Conservation (phyloP, 2,329 filamentous ascomycete species). For the Grosmannia huntii region DNA sequence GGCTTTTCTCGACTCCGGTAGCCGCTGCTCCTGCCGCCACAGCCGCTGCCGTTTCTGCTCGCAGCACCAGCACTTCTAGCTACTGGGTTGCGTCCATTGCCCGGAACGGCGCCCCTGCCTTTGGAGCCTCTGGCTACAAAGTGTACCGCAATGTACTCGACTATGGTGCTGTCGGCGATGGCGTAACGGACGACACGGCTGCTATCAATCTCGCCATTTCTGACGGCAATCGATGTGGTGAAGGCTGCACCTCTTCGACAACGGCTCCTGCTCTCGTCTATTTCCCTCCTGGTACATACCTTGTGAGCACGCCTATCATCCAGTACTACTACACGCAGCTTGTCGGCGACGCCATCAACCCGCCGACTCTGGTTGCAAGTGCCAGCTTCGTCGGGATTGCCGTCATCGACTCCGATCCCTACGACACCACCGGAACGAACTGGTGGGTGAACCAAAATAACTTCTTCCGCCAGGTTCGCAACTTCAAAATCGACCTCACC, state of each 20-base stretch:
- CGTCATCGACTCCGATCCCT: constrained; percentile 80
- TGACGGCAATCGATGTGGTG: constrained; percentile 66
- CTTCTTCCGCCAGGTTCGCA: constrained; percentile 73
- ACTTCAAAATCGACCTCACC: constrained; percentile 68
- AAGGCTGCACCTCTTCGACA: constrained; percentile 72
- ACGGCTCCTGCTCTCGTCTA: constrained; percentile 78
- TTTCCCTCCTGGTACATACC: constrained; percentile 79
- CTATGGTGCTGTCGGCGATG: constrained; percentile 58
- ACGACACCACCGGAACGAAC: constrained; percentile 53
- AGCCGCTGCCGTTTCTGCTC: constrained; percentile 3
- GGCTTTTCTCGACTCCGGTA: constrained; percentile 6
- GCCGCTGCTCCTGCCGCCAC: constrained; percentile 8
- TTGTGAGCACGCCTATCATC: constrained; percentile 65
- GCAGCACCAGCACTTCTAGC: constrained; percentile 13
- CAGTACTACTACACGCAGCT: constrained; percentile 92
- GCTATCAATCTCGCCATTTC: constrained; percentile 79
- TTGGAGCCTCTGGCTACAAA: constrained; percentile 47
- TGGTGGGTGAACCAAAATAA: constrained; percentile 75
- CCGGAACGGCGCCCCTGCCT: constrained; percentile 57
- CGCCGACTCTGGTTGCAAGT: constrained; percentile 64
- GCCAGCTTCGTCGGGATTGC: constrained; percentile 70
- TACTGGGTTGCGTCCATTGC: constrained; percentile 65
- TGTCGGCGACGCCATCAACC: constrained; percentile 61
- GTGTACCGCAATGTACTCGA: constrained; percentile 68
- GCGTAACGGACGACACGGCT: constrained; percentile 65